These are phyloP conservation scores for Calonectria pseudoturangicola DNA, from an alignment of 2,329 filamentous ascomycete genomes.

Conservation along the genomic window DNA sequence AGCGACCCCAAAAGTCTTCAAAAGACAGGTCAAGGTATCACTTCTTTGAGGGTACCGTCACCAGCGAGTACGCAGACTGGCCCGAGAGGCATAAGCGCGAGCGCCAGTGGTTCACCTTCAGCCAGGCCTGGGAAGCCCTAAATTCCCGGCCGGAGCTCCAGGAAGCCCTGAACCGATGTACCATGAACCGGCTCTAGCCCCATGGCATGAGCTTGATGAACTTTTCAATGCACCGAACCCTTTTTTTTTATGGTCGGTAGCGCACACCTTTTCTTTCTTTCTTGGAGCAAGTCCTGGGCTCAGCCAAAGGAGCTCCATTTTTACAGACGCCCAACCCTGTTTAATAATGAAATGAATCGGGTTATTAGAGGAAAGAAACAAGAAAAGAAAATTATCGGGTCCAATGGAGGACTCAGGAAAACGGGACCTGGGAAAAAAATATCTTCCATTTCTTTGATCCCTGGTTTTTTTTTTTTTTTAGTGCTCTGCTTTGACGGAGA, in stretches of 20 bases:
- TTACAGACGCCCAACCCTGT: slow-evolving; percentile 12
- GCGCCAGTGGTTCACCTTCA: slow-evolving; percentile 91
- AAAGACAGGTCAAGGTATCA: slow-evolving; percentile 80
- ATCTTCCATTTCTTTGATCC: slow-evolving; percentile 34
- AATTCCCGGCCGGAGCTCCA: slow-evolving; percentile 88
- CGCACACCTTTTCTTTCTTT: slow-evolving; percentile 23
- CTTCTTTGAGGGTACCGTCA: slow-evolving; percentile 92
- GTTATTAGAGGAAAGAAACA: slow-evolving; percentile 39
- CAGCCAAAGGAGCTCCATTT: slow-evolving; percentile 21
- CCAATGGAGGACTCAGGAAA: slow-evolving; percentile 26
- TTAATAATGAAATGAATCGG: slow-evolving; percentile 40
- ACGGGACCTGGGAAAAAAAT: slow-evolving; percentile 21
- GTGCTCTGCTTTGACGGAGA: slow-evolving; percentile 46
- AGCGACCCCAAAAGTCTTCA: slow-evolving; percentile 83
- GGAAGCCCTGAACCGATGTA: slow-evolving; percentile 89
- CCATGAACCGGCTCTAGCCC: slow-evolving; percentile 70
- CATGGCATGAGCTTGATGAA: slow-evolving; percentile 25
- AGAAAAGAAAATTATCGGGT: slow-evolving; percentile 36
- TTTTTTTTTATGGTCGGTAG: slow-evolving; percentile 1
- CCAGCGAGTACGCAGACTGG: slow-evolving; percentile 90
- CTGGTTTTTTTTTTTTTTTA: slow-evolving; percentile 36
- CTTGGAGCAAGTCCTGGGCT: slow-evolving; percentile 23
- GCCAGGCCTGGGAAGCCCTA: slow-evolving; percentile 86
- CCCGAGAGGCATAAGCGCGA: slow-evolving; percentile 94
- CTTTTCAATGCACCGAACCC: slow-evolving; percentile 23